A percentile compares a stretch with the other conserved stretches of the same genome.
These are phyloP conservation scores for Mortierella claussenii DNA, from an alignment of 192 early-diverging fungal genomes.

Conservation along the genomic window DNA sequence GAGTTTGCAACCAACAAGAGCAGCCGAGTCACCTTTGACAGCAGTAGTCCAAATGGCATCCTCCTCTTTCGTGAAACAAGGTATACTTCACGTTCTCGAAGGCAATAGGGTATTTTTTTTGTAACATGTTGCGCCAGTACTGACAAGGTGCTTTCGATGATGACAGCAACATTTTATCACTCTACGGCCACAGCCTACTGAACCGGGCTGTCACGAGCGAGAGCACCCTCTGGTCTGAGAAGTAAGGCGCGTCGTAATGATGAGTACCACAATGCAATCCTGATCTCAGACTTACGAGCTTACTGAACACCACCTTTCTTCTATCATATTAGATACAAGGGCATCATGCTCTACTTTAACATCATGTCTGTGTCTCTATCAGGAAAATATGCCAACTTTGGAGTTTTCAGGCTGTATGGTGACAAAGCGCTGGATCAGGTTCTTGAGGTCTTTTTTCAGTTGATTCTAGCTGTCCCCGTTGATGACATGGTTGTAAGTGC, in stretches of 20 bases:
- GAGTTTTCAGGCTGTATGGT: constrained; percentile 87
- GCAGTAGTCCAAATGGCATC: constrained; percentile 88
- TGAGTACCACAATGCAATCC: no score
- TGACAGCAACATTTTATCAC: constrained; percentile 23
- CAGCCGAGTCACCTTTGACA: constrained; percentile 86
- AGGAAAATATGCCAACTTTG: constrained; percentile 91
- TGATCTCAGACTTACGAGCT: no score
- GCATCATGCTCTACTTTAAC: constrained; percentile 77
- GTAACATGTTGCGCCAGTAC: neutral
- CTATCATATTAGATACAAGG: constrained; percentile 71
- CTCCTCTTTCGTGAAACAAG: constrained; percentile 92
- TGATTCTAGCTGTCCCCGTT: constrained; percentile 79
- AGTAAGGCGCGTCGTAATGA: no score
- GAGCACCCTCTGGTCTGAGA: constrained; percentile 31
- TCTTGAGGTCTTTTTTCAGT: constrained; percentile 69
- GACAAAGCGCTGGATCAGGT: constrained; percentile 82
- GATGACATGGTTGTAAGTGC: constrained; percentile 77
- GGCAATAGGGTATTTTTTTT: no score
- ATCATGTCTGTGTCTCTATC: constrained; percentile 77
- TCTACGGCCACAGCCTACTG: constrained; percentile 31
- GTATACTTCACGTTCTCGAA: no score
- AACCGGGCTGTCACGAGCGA: constrained; percentile 7
- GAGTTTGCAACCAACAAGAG: constrained; percentile 87
- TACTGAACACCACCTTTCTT: no score
- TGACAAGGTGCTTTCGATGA: neutral